Evolutionary conservation across 345 rosid genomes (phyloP).

Genomic region (Sonneratia alba): DNA sequence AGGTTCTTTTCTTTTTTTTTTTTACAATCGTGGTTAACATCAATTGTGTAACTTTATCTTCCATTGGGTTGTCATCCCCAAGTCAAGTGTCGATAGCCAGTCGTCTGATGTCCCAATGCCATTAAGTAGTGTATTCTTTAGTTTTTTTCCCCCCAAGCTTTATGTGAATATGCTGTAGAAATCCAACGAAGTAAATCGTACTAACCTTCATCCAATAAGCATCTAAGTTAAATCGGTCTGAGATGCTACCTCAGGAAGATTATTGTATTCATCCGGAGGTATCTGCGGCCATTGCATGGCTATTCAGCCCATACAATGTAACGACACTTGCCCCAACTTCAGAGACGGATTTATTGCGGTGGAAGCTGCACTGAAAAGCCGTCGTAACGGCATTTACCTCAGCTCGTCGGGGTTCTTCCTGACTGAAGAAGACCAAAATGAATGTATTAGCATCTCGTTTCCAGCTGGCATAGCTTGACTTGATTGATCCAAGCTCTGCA

Average conservation of each 20-base stretch:
- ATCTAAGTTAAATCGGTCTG: neutral
- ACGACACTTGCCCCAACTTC: constrained; percentile 41
- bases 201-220: neutral
- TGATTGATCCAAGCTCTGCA: neutral
- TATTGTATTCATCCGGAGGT: constrained; percentile 70
- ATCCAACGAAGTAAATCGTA: neutral
- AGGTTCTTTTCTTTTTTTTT: too few relatives aligned
- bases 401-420: constrained; percentile 28
- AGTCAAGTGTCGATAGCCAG: too few relatives aligned
- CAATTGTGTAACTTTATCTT: too few relatives aligned
- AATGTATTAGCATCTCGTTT: constrained; percentile 45
- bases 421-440: constrained; percentile 53
- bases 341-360: constrained; percentile 28
- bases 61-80: too few relatives aligned
- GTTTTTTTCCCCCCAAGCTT: too few relatives aligned
- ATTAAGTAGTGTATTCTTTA: too few relatives aligned
- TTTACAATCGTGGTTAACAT: too few relatives aligned
- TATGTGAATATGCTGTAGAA: neutral
- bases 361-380: constrained; percentile 53
- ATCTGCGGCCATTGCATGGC: constrained; percentile 81
- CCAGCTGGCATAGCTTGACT: constrained; percentile 47
- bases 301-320: constrained; percentile 70
- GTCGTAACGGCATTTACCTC: too few relatives aligned
- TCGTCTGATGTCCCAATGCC: too few relatives aligned
- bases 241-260: constrained; percentile 64